Evolutionary conservation across 1,139 yeast species (phyloP).

Genomic region (Blastobotrys indianensis): DNA sequence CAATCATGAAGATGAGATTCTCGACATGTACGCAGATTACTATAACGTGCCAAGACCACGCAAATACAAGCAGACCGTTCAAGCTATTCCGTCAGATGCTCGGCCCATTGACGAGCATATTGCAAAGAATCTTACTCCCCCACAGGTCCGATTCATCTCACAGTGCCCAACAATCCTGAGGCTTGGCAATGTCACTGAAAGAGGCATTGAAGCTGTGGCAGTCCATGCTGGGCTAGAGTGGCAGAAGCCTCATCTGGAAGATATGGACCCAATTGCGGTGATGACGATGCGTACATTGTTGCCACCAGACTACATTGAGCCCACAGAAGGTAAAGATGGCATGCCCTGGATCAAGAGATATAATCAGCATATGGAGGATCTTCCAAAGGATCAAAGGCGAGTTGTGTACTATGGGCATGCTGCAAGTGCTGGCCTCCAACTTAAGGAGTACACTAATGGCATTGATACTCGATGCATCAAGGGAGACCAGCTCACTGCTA

Average conservation of each 20-base stretch:
- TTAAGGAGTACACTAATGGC: conserved; percentile 65
- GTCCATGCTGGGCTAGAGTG: conserved; percentile 76
- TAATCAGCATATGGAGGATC: conserved; percentile 45
- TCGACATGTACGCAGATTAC: conserved; percentile 54
- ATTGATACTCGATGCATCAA: conserved; percentile 77
- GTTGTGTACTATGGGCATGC: conserved; percentile 89
- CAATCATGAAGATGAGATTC: conserved; percentile 71
- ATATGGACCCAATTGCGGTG: conserved; percentile 58
- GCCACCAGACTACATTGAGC: conserved; percentile 50
- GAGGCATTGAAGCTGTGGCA: conserved; percentile 49
- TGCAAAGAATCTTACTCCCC: conserved; percentile 53
- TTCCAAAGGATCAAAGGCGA: conserved; percentile 33
- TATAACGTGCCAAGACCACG: conserved; percentile 42
- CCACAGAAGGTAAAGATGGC: conserved; percentile 48
- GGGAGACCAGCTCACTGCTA: conserved; percentile 66
- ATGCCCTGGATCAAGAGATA: conserved; percentile 59
- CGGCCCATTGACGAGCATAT: conserved; percentile 43
- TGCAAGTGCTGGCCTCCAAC: conserved; percentile 67
- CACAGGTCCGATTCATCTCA: conserved; percentile 54
- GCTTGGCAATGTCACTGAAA: conserved; percentile 55
- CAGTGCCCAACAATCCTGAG: conserved; percentile 58
- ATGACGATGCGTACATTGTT: conserved; percentile 56
- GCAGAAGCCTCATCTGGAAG: conserved; percentile 46
- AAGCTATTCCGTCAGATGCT: background rate
- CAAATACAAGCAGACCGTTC: conserved; percentile 11